Evolutionary conservation across 1,284 basidiomycete genomes (phyloP), one percentile per base, ranked within the genome.

Genomic region (Acaromyces ingoldii): DNA sequence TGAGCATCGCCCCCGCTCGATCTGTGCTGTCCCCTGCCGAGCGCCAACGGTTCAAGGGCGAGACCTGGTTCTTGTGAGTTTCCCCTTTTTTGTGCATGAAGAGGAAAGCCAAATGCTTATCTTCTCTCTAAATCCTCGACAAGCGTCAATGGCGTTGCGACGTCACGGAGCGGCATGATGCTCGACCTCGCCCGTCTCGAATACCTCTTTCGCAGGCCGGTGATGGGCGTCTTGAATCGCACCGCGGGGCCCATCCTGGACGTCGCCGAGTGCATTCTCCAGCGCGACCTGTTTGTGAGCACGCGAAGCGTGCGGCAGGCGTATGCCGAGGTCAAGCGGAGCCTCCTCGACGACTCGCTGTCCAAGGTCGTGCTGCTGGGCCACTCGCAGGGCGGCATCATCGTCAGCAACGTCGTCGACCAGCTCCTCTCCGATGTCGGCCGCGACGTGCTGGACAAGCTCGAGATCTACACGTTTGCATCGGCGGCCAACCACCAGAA

Each of bases 401-500:
- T 48, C n/a, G 45, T 34, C n/a, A 28, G 19, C 11, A 25, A 31
- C 4, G 34, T 45, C 3, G 21, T 51, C 21, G 51, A 53, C 29
- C 48, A 29, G n/a, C 37, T 53, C n/a, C 24, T 53, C 2, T 15
- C 47, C 4, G 44, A 50, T 29, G 10, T 36, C 15, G 22, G 28
- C 19, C 30, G 28, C 28, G 9, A 11, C 6, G 25, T 33, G 9
- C 26, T 53, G n/a, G n/a, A 11, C 6, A 48, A 51, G 28, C 25
- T 53, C 29, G 51, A 53, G 44, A 21, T 53, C 11, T 53, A 53
- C 19, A 53, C 51, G 4, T 53, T 53, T 17, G 51, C 51, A n/a
- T 19, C 30, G n/a, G 42, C 42, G 30, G 17, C 42, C 17, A 45
- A 45, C 34, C 42, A 45, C 26, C 34, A 31, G 19, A 15, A n/a